phyloP scores from a whole-genome alignment of 2,329 filamentous ascomycete genomes.

The Leptodontidium sp. region DNA sequence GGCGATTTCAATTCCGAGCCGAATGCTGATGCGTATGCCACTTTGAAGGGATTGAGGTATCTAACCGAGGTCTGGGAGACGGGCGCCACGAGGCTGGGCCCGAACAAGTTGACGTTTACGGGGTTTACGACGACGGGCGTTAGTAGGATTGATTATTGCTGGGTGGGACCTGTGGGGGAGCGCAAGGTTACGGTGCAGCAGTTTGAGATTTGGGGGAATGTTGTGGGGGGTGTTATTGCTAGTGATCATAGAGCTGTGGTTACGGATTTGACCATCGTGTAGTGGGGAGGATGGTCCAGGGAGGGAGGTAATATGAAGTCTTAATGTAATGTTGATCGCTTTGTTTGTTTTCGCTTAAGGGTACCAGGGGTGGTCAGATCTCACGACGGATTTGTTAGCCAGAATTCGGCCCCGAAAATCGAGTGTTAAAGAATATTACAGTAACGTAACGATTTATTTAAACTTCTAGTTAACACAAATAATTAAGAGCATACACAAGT shows the following conservation, averaged over 20 bases:
- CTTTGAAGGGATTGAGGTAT: background rate
- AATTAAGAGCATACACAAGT: no score
- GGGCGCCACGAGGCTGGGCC: background rate
- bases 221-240: slow-evolving; percentile 7
- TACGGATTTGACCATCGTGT: slow-evolving; percentile 10
- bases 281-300: background rate
- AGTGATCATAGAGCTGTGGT: slow-evolving; percentile 21
- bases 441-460: no score
- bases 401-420: no score
- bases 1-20: slow-evolving; percentile 19
- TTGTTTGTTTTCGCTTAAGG: background rate
- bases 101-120: slow-evolving; percentile 19
- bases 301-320: no score
- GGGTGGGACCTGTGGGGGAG: slow-evolving; percentile 4
- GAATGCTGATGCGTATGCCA: slow-evolving; percentile 15
- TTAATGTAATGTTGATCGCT: background rate
- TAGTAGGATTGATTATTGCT: slow-evolving; percentile 17
- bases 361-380: background rate
- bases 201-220: slow-evolving; percentile 18
- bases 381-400: no score
- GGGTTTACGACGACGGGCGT: slow-evolving; percentile 13
- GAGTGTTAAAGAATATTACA: no score
- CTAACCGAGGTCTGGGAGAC: slow-evolving; percentile 17
- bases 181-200: slow-evolving; percentile 1
- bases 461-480: no score